A percentile compares a stretch with the other conserved stretches of the same genome.
Conservation (phyloP, 805 yeast species). For the Nakazawaea peltata region DNA sequence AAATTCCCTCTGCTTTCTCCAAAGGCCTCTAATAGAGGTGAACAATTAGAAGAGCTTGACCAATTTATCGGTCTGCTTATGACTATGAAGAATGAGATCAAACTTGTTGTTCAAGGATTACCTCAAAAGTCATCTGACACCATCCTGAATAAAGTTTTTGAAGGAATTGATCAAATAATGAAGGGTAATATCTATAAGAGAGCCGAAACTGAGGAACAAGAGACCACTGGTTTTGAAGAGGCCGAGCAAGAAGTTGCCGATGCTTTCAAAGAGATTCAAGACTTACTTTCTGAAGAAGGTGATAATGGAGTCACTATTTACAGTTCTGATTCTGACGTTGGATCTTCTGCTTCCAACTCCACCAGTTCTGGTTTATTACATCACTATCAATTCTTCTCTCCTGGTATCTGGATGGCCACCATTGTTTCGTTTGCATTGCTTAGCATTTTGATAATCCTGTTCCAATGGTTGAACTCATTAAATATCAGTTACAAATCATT, state of each 20-base stretch:
- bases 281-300: slow-evolving; percentile 17
- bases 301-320: not conserved
- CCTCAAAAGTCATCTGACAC: slow-evolving; percentile 12
- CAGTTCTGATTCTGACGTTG: too few species aligned
- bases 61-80: slow-evolving; percentile 6
- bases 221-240: slow-evolving; percentile 17
- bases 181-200: not conserved
- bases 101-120: slow-evolving; percentile 24
- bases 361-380: slow-evolving; percentile 39
- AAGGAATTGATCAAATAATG: not conserved
- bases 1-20: slow-evolving; percentile 8
- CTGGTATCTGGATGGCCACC: slow-evolving; percentile 74
- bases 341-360: not conserved
- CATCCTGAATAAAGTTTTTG: slow-evolving; percentile 6
- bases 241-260: slow-evolving; percentile 21
- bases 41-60: slow-evolving; percentile 4
- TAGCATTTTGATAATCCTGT: slow-evolving; percentile 49
- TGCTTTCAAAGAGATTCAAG: slow-evolving; percentile 22
- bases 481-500: slow-evolving; percentile 78
- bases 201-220: slow-evolving; percentile 2
- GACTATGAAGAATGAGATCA: slow-evolving; percentile 8
- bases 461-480: slow-evolving; percentile 62
- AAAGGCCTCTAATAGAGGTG: not conserved
- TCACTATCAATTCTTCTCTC: slow-evolving; percentile 63
- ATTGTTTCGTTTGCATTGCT: slow-evolving; percentile 58